Percentiles rank a stretch among this genome's conserved stretches.
Evolutionary conservation across 495 filamentous ascomycete genomes (phyloP).

Genomic region (Hypoxylon subgilvum): DNA sequence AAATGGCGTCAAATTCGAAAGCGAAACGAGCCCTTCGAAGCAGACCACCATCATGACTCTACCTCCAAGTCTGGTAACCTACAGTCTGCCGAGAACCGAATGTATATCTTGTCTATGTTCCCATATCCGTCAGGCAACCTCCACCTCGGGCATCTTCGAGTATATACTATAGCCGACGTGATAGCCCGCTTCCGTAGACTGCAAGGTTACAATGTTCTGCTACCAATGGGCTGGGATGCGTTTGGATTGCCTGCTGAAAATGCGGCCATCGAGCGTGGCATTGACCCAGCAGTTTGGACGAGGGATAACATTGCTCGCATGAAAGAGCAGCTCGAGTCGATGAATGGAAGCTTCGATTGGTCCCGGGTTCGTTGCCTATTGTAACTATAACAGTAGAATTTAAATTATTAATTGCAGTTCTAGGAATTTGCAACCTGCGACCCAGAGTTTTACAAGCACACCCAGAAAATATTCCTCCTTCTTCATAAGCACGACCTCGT

Average conservation of each 20-base stretch:
- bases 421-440: conserved; percentile 85
- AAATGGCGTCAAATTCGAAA: conserved; percentile 71
- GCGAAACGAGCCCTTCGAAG: conserved; percentile 9
- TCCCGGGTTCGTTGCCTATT: conserved; percentile 63
- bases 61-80: background rate
- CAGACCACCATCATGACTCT: background rate
- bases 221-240: conserved; percentile 94
- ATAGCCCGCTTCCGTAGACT: conserved; percentile 78
- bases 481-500: conserved; percentile 74
- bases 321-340: conserved; percentile 77
- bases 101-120: conserved; percentile 89
- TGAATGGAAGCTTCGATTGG: conserved; percentile 86
- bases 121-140: conserved; percentile 88
- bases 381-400: conserved; percentile 1
- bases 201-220: conserved; percentile 75
- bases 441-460: conserved; percentile 86
- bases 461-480: conserved; percentile 80
- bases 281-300: conserved; percentile 82
- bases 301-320: conserved; percentile 77
- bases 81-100: conserved; percentile 53
- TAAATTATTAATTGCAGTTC: conserved; percentile 15
- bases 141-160: conserved; percentile 87
- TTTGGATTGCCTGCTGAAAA: conserved; percentile 92
- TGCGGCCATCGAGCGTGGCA: conserved; percentile 84
- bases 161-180: conserved; percentile 90